phyloP scores from a whole-genome alignment of 768 basidiomycete species.

The Calocera viscosa region DNA sequence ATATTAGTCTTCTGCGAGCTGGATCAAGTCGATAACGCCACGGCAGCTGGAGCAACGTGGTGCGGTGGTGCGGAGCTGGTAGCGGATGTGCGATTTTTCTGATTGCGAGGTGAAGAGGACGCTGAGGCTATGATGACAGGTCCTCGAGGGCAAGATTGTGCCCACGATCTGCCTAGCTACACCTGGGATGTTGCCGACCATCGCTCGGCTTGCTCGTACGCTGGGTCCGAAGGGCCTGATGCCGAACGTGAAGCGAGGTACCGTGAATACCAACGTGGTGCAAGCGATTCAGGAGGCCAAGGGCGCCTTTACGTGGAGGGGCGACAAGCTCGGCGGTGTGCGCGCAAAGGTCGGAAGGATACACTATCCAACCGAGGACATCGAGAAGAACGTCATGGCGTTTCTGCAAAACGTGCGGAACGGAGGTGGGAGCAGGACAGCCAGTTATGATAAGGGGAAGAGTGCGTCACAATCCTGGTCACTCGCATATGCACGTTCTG shows the following conservation, averaged over 20 bases:
- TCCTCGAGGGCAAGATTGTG: conserved; percentile 57
- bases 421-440: conserved; percentile 41
- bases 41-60: conserved; percentile 73
- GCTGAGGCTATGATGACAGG: conserved; percentile 31
- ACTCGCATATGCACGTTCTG: neutral
- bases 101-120: neutral
- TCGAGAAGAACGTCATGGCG: conserved; percentile 63
- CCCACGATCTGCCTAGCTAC: conserved; percentile 81
- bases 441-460: conserved; percentile 45
- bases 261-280: conserved; percentile 80
- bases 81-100: conserved; percentile 51
- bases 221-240: conserved; percentile 83
- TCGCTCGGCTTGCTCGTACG: conserved; percentile 67
- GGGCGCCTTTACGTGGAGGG: conserved; percentile 85
- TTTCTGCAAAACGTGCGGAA: conserved; percentile 64
- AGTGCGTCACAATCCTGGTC: conserved; percentile 17
- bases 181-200: conserved; percentile 59
- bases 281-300: conserved; percentile 67
- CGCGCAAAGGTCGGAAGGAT: conserved; percentile 72
- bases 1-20: conserved; percentile 93
- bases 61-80: conserved; percentile 86
- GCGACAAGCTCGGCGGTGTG: conserved; percentile 75
- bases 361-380: conserved; percentile 59
- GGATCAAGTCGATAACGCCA: conserved; percentile 66
- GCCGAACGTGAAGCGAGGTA: conserved; percentile 88